Base-by-base conservation (phyloP, 2,329 filamentous ascomycete species). In the Cladophialophora chaetospira region DNA sequence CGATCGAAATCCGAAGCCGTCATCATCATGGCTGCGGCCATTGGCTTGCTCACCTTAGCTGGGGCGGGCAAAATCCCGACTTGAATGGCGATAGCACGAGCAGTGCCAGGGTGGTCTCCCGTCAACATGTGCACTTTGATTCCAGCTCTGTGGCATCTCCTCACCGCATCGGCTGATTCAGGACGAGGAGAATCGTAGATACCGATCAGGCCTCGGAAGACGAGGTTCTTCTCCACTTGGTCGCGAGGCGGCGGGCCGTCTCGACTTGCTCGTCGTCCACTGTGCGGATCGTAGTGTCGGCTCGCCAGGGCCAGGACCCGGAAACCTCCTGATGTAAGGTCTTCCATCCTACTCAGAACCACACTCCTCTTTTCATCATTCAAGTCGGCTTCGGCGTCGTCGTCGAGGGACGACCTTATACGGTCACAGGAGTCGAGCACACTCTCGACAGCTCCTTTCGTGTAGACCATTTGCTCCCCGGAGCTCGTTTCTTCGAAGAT, bases 151-250 rank as follows among this genome's bases (percentile, higher is more conserved):
- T 86, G 82, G 65, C 86, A 89, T 67, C 85, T 81, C 29, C 76
- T 77, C 53, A 90, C 88, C 8, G 87, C 84, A 2, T 76, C 79
- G 31, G 85, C 86, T 4, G 89, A 89, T 75, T 92, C 89, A 4
- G 83, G 80, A 3, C 89, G 87, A 47, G 89, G 89, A 8, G 89
- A 89, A 63, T 94, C 89, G 71, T 92, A 91, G 65, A 93, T 87
- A 52, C 89, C 89, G 28, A 87, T 85, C 4, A 95, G 81, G 13
- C 90, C 90, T 4, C 89, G 79, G 55, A 92, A 87, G 2, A 79
- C 80, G 31, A 94, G 81, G 35, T 81, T 76, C 31, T 77, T 75
- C 69, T 95, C 91, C 11, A 93, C 80, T 3, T 79, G 73, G 4
- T 77, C 73, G 4, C 91, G 88, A 13, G 57, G 56, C 17, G 61